Conservation (phyloP, 306 rosid species). For the Quercus agrifolia region DNA sequence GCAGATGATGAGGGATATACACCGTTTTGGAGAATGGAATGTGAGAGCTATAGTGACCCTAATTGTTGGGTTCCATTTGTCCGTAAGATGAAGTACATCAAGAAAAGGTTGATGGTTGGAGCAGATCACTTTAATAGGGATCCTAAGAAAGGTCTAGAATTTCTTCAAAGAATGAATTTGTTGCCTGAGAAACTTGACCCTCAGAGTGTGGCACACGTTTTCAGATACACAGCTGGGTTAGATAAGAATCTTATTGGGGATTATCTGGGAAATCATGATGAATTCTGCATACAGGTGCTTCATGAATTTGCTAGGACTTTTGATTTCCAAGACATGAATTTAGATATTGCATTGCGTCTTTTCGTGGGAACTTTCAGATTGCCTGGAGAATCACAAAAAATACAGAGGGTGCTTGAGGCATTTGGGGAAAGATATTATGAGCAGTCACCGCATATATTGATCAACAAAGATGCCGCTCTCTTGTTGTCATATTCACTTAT, state of each 20-base stretch:
- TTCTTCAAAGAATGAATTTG: slow-evolving; percentile 95
- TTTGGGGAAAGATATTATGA: slow-evolving; percentile 97
- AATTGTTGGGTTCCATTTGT: slow-evolving; percentile 83
- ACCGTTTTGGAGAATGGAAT: slow-evolving; percentile 93
- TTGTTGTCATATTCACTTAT: slow-evolving; percentile 84
- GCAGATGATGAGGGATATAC: slow-evolving; percentile 72
- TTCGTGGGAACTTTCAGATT: slow-evolving; percentile 89
- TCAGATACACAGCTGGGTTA: slow-evolving; percentile 91
- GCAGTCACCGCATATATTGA: slow-evolving; percentile 83
- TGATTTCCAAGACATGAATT: slow-evolving; percentile 96
- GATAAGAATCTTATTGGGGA: slow-evolving; percentile 98
- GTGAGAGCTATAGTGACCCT: slow-evolving; percentile 85
- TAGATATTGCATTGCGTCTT: slow-evolving; percentile 91
- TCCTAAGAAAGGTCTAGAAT: slow-evolving; percentile 97
- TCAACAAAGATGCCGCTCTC: slow-evolving; percentile 95
- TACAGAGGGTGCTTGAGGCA: slow-evolving; percentile 97
- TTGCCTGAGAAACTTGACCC: slow-evolving; percentile 98
- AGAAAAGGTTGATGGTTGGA: slow-evolving; percentile 95
- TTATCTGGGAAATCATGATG: slow-evolving; percentile 92
- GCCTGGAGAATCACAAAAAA: slow-evolving; percentile 99
- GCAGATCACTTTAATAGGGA: slow-evolving; percentile 99
- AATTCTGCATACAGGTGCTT: slow-evolving; percentile 96
- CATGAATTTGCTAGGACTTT: slow-evolving; percentile 96
- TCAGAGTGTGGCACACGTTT: slow-evolving; percentile 92
- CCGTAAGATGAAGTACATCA: slow-evolving; percentile 79